These are phyloP conservation scores for Lantana camara DNA, from an alignment of 257 asterid genomes.

Conservation along the genomic window DNA sequence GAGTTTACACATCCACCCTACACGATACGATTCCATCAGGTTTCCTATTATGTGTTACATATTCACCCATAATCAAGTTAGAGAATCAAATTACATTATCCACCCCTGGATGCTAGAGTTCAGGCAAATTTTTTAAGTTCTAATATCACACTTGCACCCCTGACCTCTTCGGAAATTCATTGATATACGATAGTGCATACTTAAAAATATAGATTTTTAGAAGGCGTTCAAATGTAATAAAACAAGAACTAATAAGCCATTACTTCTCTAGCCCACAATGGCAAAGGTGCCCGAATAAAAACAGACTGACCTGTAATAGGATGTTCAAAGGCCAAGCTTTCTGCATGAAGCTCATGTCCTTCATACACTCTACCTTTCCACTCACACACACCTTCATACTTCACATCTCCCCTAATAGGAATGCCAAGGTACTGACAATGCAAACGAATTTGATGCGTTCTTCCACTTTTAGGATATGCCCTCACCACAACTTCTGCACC, in stretches of 20 bases:
- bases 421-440: conserved; percentile 93
- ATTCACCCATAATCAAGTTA: no score
- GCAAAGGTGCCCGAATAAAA: conserved; percentile 73
- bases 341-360: conserved; percentile 94
- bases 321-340: conserved; percentile 82
- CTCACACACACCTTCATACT: conserved; percentile 86
- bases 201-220: no score
- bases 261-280: conserved; percentile 64
- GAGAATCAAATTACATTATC: no score
- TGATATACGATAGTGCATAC: no score
- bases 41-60: no score
- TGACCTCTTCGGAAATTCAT: no score
- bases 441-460: conserved; percentile 94
- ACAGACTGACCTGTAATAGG: conserved; percentile 65
- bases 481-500: conserved; percentile 60
- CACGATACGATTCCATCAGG: no score
- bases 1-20: no score
- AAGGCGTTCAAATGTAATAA: no score
- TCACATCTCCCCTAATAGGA: conserved; percentile 86
- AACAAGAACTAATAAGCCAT: conserved; percentile 1
- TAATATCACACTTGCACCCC: no score
- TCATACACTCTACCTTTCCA: conserved; percentile 63
- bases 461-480: conserved; percentile 83
- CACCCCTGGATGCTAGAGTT: no score
- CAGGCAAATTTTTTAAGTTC: no score